Percentiles rank a stretch among this genome's conserved stretches.
Conservation (phyloP, 176 grass and related monocot genomes). For the Neostapfia colusana region DNA sequence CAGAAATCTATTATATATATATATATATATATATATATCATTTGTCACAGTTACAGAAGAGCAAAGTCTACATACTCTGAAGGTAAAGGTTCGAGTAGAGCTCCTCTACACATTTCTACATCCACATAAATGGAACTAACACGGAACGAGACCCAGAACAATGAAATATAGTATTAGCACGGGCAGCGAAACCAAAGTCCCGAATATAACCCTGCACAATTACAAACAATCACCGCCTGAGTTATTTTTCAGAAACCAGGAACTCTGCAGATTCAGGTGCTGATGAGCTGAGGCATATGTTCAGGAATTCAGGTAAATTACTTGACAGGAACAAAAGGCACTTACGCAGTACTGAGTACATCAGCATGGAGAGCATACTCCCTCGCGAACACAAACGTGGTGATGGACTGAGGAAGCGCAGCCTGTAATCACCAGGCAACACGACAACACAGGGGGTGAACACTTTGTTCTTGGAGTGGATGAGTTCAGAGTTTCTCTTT, state of each 20-base stretch:
- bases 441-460: background rate
- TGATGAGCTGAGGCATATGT: background rate
- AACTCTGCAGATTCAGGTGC: background rate
- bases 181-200: slow-evolving; percentile 67
- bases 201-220: slow-evolving; percentile 75
- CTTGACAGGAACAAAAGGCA: background rate
- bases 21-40: too few species aligned
- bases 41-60: background rate
- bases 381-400: slow-evolving; percentile 72
- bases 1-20: too few species aligned
- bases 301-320: background rate
- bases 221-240: background rate
- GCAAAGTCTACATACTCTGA: background rate
- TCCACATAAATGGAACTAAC: background rate
- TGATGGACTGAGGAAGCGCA: slow-evolving; percentile 74
- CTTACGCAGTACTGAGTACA: slow-evolving; percentile 78
- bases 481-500: background rate
- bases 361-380: slow-evolving; percentile 81
- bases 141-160: slow-evolving; percentile 55
- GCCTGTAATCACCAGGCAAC: slow-evolving; percentile 37
- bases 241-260: background rate
- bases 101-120: background rate
- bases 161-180: slow-evolving; percentile 63
- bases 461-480: background rate
- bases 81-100: background rate